These are phyloP conservation scores for Rhodotorula sp. DNA, from an alignment of 1,284 basidiomycete species.

Conservation along the genomic window DNA sequence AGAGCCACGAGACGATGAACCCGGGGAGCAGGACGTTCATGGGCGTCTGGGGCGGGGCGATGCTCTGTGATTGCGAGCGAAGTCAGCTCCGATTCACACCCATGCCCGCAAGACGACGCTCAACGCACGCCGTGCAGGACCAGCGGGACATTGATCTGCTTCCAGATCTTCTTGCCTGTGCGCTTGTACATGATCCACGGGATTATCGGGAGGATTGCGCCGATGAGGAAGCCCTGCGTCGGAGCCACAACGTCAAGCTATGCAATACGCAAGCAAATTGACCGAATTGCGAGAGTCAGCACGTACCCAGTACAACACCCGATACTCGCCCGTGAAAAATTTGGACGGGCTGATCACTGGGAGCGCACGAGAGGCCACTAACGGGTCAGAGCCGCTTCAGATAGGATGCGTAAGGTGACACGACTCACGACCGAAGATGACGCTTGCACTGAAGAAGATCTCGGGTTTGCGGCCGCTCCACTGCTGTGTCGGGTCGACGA, in stretches of 20 bases:
- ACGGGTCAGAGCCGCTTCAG: too few relatives aligned
- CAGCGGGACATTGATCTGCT: conserved; percentile 45
- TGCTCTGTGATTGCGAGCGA: conserved; percentile 13
- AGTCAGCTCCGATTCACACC: neutral
- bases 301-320: conserved; percentile 36
- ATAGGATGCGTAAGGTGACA: too few relatives aligned
- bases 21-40: conserved; percentile 47
- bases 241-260: neutral
- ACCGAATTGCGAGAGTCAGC: neutral
- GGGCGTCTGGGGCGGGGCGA: conserved; percentile 46
- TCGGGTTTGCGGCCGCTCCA: conserved; percentile 47
- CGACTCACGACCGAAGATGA: neutral
- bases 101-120: neutral
- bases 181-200: conserved; percentile 45
- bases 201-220: conserved; percentile 44
- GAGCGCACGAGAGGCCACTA: too few relatives aligned
- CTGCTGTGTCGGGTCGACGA: conserved; percentile 52
- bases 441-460: conserved; percentile 35
- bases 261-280: neutral
- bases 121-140: conserved; percentile 43
- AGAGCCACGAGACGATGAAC: conserved; percentile 44
- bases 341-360: neutral
- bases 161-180: conserved; percentile 38
- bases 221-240: conserved; percentile 46
- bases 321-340: conserved; percentile 53